Percentiles rank a stretch among this genome's conserved stretches.
These are phyloP conservation scores for Penicillium cataractarum DNA, from an alignment of 495 filamentous ascomycete genomes.

Conservation along the genomic window DNA sequence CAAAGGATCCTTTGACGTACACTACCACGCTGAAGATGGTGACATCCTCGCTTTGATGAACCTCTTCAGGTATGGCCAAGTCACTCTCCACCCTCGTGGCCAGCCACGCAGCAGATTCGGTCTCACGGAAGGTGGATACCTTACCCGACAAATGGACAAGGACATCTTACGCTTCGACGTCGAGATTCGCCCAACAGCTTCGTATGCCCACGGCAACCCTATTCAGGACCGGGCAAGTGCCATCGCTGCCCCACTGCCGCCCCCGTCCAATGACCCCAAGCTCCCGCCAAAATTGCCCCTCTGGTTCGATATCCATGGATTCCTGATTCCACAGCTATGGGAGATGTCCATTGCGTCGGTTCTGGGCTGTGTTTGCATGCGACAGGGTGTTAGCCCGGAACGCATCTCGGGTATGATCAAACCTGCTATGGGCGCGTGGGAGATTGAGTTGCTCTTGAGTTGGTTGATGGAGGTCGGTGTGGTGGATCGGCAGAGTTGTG, in stretches of 20 bases:
- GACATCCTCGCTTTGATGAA: constrained; percentile 71
- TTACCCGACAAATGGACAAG: constrained; percentile 71
- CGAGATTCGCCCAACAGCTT: constrained; percentile 54
- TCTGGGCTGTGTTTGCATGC: constrained; percentile 58
- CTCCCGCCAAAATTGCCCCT: constrained; percentile 61
- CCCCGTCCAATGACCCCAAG: neutral
- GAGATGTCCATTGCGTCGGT: constrained; percentile 61
- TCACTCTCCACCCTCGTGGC: constrained; percentile 59
- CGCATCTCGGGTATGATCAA: constrained; percentile 58
- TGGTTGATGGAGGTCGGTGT: constrained; percentile 63
- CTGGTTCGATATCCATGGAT: constrained; percentile 78
- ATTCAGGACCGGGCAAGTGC: constrained; percentile 32
- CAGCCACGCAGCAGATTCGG: constrained; percentile 72
- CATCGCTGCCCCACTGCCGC: constrained; percentile 35
- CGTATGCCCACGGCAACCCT: constrained; percentile 65
- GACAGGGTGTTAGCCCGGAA: constrained; percentile 58
- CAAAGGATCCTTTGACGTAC: constrained; percentile 31
- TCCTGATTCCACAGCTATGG: constrained; percentile 67
- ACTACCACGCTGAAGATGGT: constrained; percentile 58
- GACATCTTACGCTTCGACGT: constrained; percentile 63
- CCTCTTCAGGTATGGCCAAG: constrained; percentile 60
- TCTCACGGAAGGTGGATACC: constrained; percentile 70
- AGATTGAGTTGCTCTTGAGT: constrained; percentile 64
- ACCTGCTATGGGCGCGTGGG: constrained; percentile 67
- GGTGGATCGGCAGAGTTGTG: constrained; percentile 30